These are phyloP conservation scores for Breynia disticha DNA, from an alignment of 441 rosid species.

Conservation along the genomic window DNA sequence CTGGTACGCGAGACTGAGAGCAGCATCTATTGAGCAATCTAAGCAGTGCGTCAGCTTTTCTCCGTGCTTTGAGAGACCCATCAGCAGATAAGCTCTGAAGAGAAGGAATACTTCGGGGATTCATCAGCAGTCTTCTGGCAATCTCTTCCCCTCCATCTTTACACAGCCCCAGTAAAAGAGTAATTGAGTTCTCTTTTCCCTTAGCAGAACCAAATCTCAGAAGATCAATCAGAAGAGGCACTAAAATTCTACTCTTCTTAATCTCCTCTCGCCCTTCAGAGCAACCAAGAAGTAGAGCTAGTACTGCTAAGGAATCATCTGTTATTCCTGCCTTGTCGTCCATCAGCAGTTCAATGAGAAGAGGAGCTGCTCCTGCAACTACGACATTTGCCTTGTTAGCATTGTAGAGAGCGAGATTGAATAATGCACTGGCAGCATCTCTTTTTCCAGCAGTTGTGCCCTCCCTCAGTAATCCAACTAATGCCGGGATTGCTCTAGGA, in stretches of 20 bases:
- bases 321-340: slow-evolving; percentile 63
- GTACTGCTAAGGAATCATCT: slow-evolving; percentile 47
- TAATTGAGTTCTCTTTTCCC: slow-evolving; percentile 55
- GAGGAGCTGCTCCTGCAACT: slow-evolving; percentile 35
- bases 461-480: slow-evolving; percentile 42
- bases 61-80: slow-evolving; percentile 50
- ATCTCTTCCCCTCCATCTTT: slow-evolving; percentile 56
- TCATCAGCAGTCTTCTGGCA: slow-evolving; percentile 36
- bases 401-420: slow-evolving; percentile 38
- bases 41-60: slow-evolving; percentile 59
- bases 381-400: slow-evolving; percentile 38
- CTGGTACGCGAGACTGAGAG: slow-evolving; percentile 36
- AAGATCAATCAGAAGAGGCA: slow-evolving; percentile 51
- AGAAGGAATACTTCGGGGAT: slow-evolving; percentile 56
- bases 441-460: slow-evolving; percentile 48
- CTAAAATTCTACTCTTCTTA: slow-evolving; percentile 34
- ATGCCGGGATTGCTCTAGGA: slow-evolving; percentile 40
- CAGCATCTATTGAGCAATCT: slow-evolving; percentile 54
- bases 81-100: slow-evolving; percentile 47
- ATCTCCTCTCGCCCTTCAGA: slow-evolving; percentile 40
- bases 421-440: slow-evolving; percentile 53
- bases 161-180: slow-evolving; percentile 50
- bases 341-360: slow-evolving; percentile 49
- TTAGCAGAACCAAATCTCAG: slow-evolving; percentile 51
- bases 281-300: slow-evolving; percentile 37